Evolutionary conservation across 441 rosid species (phyloP).

Genomic region (Eutrema salsugineum): DNA sequence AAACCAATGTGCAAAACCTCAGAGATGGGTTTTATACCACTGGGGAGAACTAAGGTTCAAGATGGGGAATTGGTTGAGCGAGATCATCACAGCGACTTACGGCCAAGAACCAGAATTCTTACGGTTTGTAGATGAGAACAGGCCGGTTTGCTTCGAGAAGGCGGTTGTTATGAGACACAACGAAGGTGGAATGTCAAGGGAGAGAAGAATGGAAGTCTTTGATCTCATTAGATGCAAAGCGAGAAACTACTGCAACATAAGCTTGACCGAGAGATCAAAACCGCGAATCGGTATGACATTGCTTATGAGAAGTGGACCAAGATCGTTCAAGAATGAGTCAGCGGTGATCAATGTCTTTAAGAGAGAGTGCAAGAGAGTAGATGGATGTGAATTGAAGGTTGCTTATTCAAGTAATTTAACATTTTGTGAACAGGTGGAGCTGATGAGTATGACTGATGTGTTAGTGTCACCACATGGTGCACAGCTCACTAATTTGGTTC

Average conservation of each 20-base stretch:
- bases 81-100: slow-evolving; percentile 45
- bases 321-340: slow-evolving; percentile 65
- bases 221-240: slow-evolving; percentile 65
- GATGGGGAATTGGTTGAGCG: slow-evolving; percentile 50
- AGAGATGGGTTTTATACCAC: slow-evolving; percentile 61
- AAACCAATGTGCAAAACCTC: slow-evolving; percentile 43
- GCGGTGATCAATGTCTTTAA: slow-evolving; percentile 41
- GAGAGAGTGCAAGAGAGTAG: slow-evolving; percentile 48
- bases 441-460: slow-evolving; percentile 59
- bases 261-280: background rate
- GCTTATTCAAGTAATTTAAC: slow-evolving; percentile 56
- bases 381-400: slow-evolving; percentile 54
- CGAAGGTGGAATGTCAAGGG: slow-evolving; percentile 70
- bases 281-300: slow-evolving; percentile 50
- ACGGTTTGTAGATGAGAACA: slow-evolving; percentile 27
- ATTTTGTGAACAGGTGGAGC: slow-evolving; percentile 67
- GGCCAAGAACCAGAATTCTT: slow-evolving; percentile 23
- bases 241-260: slow-evolving; percentile 46
- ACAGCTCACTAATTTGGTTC: slow-evolving; percentile 62
- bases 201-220: slow-evolving; percentile 52
- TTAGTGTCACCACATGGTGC: slow-evolving; percentile 65
- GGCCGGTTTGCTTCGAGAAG: slow-evolving; percentile 59
- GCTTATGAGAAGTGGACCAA: slow-evolving; percentile 64
- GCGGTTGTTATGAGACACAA: slow-evolving; percentile 74
- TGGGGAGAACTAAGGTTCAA: slow-evolving; percentile 62